Percentiles rank a stretch among this genome's conserved stretches.
Conservation (phyloP, 2,329 filamentous ascomycete species). For the Juglanconis juglandina region DNA sequence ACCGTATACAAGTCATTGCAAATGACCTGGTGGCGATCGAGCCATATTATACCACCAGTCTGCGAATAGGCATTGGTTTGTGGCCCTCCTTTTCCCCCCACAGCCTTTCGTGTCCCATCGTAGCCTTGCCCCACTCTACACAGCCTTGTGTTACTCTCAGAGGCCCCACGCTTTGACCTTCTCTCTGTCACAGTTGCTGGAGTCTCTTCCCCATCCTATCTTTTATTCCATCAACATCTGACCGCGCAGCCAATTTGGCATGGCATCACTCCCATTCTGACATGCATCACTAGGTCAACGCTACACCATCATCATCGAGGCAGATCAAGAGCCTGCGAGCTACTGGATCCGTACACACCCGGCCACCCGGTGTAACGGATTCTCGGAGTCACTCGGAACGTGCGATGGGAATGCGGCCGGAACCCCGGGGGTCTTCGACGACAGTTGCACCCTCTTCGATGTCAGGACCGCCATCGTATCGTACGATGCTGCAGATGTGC, state of each 20-base stretch:
- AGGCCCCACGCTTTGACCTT: background rate
- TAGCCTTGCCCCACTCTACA: background rate
- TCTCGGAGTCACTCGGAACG: background rate
- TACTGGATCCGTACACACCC: constrained; percentile 25
- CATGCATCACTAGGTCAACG: constrained; percentile 30
- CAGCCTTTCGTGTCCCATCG: constrained; percentile 26
- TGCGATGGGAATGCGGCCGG: background rate
- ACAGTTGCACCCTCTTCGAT: background rate
- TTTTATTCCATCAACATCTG: too few species aligned
- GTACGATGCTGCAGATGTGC: background rate
- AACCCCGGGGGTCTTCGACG: background rate
- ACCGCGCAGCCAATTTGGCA: background rate
- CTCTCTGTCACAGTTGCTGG: background rate
- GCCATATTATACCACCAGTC: constrained; percentile 45
- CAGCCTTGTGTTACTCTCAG: background rate
- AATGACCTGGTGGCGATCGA: constrained; percentile 44
- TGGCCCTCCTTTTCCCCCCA: background rate
- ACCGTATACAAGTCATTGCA: constrained; percentile 39
- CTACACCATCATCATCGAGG: constrained; percentile 38
- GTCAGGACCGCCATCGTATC: background rate
- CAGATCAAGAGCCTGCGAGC: constrained; percentile 22
- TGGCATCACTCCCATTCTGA: background rate
- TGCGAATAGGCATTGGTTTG: constrained; percentile 49
- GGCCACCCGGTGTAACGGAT: constrained; percentile 15
- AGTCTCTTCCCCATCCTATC: too few species aligned